Evolutionary conservation across 495 filamentous ascomycete species (phyloP), one percentile per base, ranked within the genome.

Genomic region (Penicillium samsonianum): DNA sequence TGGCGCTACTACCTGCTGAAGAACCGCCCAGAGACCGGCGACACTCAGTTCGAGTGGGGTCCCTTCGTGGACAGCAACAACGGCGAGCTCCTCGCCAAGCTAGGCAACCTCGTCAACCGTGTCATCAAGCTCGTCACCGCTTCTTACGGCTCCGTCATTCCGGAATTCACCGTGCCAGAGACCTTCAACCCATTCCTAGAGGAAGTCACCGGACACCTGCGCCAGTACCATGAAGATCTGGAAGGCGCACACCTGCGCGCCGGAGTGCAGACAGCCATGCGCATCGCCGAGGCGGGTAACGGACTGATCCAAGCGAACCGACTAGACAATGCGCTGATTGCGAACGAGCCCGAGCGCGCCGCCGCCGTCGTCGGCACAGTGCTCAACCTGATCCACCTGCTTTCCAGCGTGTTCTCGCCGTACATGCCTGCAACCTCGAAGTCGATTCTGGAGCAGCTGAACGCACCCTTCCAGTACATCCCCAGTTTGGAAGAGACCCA

Each of bases 1-100:
- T 97, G 92, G 91, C 82, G 93, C 38, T 97, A 96, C 73, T 98
- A 92, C 78, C 82, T 98, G 43, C 79, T 98, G 19, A 86, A 89
- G 56, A 88, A 89, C 69, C 87, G 93, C 41, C 93, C 93, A 0
- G 93, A 98, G 70, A 90, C 88, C 23, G 85, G 89, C 14, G 93
- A 97, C 67, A 86, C 89, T 0, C 88, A 96, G 68, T 96, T 96
- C 65, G 86, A 91, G 59, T 96, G 92, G 92, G 83, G 82, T 55
- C 79, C 85, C 19, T 97, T 98, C 72, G 85, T 93, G 43, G 82
- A 84, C 9, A 80, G 82, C 59, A 98, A 96, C 82, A 98, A 98
- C 77, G 91, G 85, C 65, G 90, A 93, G 67, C 80, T 98, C 8
- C 83, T 98, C 2, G 88, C 88, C 50, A 96, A 96, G 64, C 81